phyloP scores from a whole-genome alignment of 805 yeast genomes.

The Hemisphaericaspora nanyangensis region DNA sequence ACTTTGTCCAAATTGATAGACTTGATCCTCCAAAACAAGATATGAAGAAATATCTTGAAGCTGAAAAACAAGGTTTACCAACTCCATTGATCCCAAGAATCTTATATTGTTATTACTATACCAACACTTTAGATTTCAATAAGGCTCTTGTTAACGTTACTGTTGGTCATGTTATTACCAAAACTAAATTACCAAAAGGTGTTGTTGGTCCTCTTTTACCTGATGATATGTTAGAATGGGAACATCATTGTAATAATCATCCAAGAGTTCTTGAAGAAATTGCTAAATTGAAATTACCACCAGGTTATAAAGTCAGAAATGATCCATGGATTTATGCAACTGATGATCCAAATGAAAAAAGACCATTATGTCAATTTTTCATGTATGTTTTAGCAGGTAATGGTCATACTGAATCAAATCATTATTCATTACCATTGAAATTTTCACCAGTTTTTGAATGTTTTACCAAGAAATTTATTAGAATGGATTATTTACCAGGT shows the following conservation, averaged over 20 bases:
- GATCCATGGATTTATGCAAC: slow-evolving; percentile 91
- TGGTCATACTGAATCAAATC: slow-evolving; percentile 67
- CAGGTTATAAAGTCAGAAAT: slow-evolving; percentile 49
- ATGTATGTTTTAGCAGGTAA: slow-evolving; percentile 66
- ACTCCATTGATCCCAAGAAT: slow-evolving; percentile 66
- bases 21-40: slow-evolving; percentile 76
- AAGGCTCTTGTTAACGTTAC: slow-evolving; percentile 71
- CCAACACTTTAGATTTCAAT: slow-evolving; percentile 50
- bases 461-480: slow-evolving; percentile 53
- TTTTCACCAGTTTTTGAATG: slow-evolving; percentile 73
- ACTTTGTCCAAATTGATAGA: slow-evolving; percentile 64
- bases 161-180: slow-evolving; percentile 57
- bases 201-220: slow-evolving; percentile 69
- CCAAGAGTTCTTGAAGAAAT: slow-evolving; percentile 62
- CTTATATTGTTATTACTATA: slow-evolving; percentile 64
- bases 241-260: slow-evolving; percentile 46
- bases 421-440: slow-evolving; percentile 69
- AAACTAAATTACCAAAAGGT: slow-evolving; percentile 54
- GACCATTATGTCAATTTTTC: slow-evolving; percentile 68
- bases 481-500: slow-evolving; percentile 72
- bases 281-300: slow-evolving; percentile 62
- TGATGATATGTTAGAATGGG: slow-evolving; percentile 56
- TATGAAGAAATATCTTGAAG: slow-evolving; percentile 63
- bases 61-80: slow-evolving; percentile 49
- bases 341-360: slow-evolving; percentile 56